Conservation (phyloP, 2,329 filamentous ascomycete genomes). For the Phaeosphaeriaceae sp. region DNA sequence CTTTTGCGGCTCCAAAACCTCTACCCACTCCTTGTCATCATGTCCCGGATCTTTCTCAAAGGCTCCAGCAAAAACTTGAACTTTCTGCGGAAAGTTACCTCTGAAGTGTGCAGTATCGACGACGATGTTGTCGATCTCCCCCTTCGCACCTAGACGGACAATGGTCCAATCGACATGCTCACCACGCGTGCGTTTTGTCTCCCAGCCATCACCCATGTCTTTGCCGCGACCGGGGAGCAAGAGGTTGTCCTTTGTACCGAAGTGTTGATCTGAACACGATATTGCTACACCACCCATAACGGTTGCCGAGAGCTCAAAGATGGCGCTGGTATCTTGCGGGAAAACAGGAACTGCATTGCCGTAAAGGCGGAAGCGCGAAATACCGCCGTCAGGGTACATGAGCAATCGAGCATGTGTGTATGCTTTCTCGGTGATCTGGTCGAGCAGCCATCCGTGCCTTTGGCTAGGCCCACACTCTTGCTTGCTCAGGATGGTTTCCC, state of each 20-base stretch:
- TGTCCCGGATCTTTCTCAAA: slow-evolving; percentile 64
- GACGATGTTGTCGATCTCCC: slow-evolving; percentile 69
- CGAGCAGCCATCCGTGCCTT: slow-evolving; percentile 75
- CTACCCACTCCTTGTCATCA: slow-evolving; percentile 67
- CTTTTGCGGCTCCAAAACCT: slow-evolving; percentile 70
- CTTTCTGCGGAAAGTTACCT: slow-evolving; percentile 82
- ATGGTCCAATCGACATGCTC: slow-evolving; percentile 84
- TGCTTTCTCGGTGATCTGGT: slow-evolving; percentile 62
- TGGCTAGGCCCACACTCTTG: slow-evolving; percentile 77
- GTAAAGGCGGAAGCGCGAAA: slow-evolving; percentile 79
- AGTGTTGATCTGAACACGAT: slow-evolving; percentile 82
- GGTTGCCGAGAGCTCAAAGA: slow-evolving; percentile 78
- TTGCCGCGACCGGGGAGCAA: slow-evolving; percentile 78
- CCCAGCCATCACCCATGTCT: slow-evolving; percentile 90
- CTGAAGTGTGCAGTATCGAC: slow-evolving; percentile 84
- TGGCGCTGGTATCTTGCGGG: slow-evolving; percentile 66
- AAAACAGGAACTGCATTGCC: slow-evolving; percentile 79
- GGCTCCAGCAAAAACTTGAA: slow-evolving; percentile 67
- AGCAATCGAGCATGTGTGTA: slow-evolving; percentile 82
- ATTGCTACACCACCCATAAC: slow-evolving; percentile 80
- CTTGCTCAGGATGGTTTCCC: slow-evolving; percentile 73
- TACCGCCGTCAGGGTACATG: slow-evolving; percentile 87
- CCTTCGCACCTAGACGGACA: slow-evolving; percentile 72
- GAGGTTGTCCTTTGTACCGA: slow-evolving; percentile 80
- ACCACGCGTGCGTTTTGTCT: slow-evolving; percentile 76